Conservation (phyloP, 164 flowering plant species). For the Kingdonia uniflora region DNA sequence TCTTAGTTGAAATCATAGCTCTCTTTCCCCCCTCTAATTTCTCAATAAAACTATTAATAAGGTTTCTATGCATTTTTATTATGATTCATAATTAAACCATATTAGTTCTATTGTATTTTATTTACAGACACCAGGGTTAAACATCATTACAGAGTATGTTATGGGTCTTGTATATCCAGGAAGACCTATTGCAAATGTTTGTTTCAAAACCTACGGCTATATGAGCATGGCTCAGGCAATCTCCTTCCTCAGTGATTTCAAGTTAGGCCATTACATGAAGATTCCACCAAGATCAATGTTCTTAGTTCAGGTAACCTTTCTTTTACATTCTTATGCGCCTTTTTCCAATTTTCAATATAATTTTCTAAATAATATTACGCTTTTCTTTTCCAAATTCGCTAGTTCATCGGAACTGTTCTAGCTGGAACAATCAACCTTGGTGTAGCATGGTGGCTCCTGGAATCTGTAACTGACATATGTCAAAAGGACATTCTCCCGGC, state of each 20-base stretch:
- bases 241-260: slow-evolving; percentile 65
- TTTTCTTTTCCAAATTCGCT: not conserved
- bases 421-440: slow-evolving; percentile 52
- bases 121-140: slow-evolving; percentile 59
- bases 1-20: not conserved
- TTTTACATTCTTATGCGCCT: not conserved
- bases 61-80: not conserved
- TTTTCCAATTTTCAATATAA: not conserved
- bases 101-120: not conserved
- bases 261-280: slow-evolving; percentile 85
- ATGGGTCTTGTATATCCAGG: slow-evolving; percentile 59
- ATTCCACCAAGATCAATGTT: slow-evolving; percentile 80
- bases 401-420: slow-evolving; percentile 57
- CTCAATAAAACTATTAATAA: no score
- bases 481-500: slow-evolving; percentile 36
- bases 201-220: slow-evolving; percentile 73
- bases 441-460: slow-evolving; percentile 63
- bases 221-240: slow-evolving; percentile 72
- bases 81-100: not conserved
- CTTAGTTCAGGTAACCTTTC: slow-evolving; percentile 42
- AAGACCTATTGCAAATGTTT: slow-evolving; percentile 60
- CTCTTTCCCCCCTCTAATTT: no score
- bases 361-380: no score
- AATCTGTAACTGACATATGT: slow-evolving; percentile 49
- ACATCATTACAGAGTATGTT: slow-evolving; percentile 62